phyloP scores from a whole-genome alignment of 305 asterid species.

The Salvia sclarea region DNA sequence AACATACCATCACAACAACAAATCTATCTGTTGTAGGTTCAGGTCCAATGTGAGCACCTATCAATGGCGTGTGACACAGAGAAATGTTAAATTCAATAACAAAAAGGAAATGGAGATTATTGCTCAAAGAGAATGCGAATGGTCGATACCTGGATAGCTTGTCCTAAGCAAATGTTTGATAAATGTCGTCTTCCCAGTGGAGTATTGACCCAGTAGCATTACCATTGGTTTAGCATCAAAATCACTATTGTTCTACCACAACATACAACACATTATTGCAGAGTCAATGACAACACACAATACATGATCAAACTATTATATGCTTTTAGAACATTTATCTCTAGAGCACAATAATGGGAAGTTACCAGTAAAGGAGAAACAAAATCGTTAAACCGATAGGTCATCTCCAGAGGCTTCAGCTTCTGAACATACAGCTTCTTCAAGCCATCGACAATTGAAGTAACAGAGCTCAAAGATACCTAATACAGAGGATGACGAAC shows the following conservation, averaged over 20 bases:
- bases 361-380: slow-evolving; percentile 86
- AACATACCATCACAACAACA: slow-evolving; percentile 89
- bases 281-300: slow-evolving; percentile 20
- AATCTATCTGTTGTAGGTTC: slow-evolving; percentile 99
- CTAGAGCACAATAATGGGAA: slow-evolving; percentile 23
- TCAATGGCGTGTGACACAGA: slow-evolving; percentile 6
- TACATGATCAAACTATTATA: slow-evolving; percentile 21
- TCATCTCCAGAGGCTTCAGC: slow-evolving; percentile 80
- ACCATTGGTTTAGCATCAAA: slow-evolving; percentile 99
- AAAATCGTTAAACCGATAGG: slow-evolving; percentile 83
- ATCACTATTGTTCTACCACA: slow-evolving; percentile 73
- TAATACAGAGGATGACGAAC: slow-evolving; percentile 34
- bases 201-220: slow-evolving; percentile 96
- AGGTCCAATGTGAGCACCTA: slow-evolving; percentile 99
- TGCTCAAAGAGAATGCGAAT: slow-evolving; percentile 19
- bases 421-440: slow-evolving; percentile 82
- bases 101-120: slow-evolving; percentile 7
- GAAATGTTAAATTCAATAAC: slow-evolving; percentile 13
- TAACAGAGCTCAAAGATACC: slow-evolving; percentile 77
- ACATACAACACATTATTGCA: slow-evolving; percentile 34
- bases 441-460: slow-evolving; percentile 88
- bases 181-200: slow-evolving; percentile 95
- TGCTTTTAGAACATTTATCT: too few species aligned
- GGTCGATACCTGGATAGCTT: slow-evolving; percentile 74
- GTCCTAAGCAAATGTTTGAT: slow-evolving; percentile 83